Base-by-base conservation (phyloP, 768 basidiomycete species). In the Tylopilus balloui region DNA sequence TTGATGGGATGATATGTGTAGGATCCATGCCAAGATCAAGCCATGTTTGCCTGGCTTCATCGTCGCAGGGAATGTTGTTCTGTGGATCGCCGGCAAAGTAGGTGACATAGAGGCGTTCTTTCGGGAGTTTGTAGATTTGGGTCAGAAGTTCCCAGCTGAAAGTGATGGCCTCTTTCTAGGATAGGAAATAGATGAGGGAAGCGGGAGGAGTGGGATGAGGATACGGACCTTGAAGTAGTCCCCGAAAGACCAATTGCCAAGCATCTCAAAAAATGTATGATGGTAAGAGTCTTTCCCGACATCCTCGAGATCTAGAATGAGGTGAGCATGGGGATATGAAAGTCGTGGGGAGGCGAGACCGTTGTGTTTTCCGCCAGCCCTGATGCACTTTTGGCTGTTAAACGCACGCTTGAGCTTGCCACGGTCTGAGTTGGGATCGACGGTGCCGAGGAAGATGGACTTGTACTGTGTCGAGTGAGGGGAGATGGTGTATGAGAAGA, bases 161-260 rank as follows among this genome's bases (percentile, higher is more conserved):
- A 17, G 68, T 71, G 49, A 96, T 86, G 2, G 96, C 95, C 55
- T 98, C 96, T 79, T 86, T 85, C 94, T 95, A 65, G 4, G 28
- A 32, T 10, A 36, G 14, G 45, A 42, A 44, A 50, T 51, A 37
- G 29, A 14, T 37, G 31, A 54, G 52, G 6, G 38, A 13, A 25
- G 46, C 8, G 34, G 28, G 29, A 38, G 38, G 13, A 21, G 52
- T 14, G 3, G 11, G 36, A 15, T 28, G 41, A n/a, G 8, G 32
- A 31, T 25, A 59, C 67, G 38, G 44, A 82, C 94, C 82, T 99
- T 99, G 83, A 99, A 99, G 74, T 99, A 99, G 69, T 99, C 94
- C 0, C 96, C 96, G 58, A 98, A 99, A 4, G 94, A 97, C 96
- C 96, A 99, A 69, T 99, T 99, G 32, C 96, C 96, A 54, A 99